Evolutionary conservation across 2,329 filamentous ascomycete species (phyloP), one percentile per base, ranked within the genome.

Genomic region (Ophiostoma novo-ulmi): DNA sequence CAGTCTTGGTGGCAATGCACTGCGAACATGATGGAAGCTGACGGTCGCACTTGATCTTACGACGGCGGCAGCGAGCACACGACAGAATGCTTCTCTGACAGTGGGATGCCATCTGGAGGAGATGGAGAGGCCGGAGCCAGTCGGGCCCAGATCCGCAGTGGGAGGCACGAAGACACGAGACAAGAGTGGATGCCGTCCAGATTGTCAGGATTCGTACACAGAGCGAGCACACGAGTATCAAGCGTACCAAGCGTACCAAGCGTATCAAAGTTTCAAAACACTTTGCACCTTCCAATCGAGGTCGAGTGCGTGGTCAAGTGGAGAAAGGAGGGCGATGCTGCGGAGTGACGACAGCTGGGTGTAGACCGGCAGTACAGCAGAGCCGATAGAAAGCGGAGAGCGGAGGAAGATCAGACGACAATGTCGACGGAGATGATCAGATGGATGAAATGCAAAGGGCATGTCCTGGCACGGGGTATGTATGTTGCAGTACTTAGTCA

Each of bases 1-100:
- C 73, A 13, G 74, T 69, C 72, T 69, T 70, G 35, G 70, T 70
- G 5, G 72, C 72, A 5, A 75, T 70, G 70, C 77, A 78, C 70
- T 77, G 77, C 31, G 75, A 75, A 67, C 77, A 78, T 1, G 72
- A 68, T 2, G 77, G 77, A 36, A 77, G 74, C 41, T 72, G 71
- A 1, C 73, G 71, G 55, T 74, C 74, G 22, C 73, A 74, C 72
- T 69, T 74, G 63, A 74, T 74, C 66, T 74, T 74, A 2, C 73
- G 63, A 26, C 70, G 65, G 5, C 73, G 68, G 39, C 72, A 74
- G 22, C 72, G 72, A 17, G 73, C 70, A 41, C 73, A 74, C 31
- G 73, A 74, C n/a, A 74, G 64, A 26, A 74, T 72, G 64, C 73
- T 73, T 38, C 73, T 36, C 63, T 73, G 70, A 39, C 71, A 73